Evolutionary conservation across 495 filamentous ascomycete genomes (phyloP), one percentile per base, ranked within the genome.

Genomic region (Xylaria flabelliformis): DNA sequence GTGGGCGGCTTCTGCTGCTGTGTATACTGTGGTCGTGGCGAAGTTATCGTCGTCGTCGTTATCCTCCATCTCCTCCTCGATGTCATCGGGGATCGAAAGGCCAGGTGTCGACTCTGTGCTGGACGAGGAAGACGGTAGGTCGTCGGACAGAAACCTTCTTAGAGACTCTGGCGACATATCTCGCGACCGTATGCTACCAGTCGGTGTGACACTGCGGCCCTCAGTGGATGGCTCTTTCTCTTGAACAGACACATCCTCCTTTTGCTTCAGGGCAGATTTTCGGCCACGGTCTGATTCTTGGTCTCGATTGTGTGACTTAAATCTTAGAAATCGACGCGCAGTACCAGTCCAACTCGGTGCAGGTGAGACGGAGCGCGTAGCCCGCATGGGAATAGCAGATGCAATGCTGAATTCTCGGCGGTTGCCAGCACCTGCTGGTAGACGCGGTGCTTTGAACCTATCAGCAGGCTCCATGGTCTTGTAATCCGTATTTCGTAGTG

Each of bases 391-490:
- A 63, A 86, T 85, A 41, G 91, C 87, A 8, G 90, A 90, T 29
- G 86, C 86, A 17, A 89, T 75, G 29, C 89, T 87, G 64, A 83
- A 78, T 4, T 73, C 75, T 0, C 77, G 76, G 9, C 78, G 79
- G 8, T 85, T 86, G 55, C 87, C 85, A 9, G 79, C 78, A 15
- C 75, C 76, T 0, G 90, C 86, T 4, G 90, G 87, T 4, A 88
- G 85, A 56, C 89, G 85, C 29, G 92, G 92, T 39, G 90, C 88
- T 77, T 91, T 83, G 67, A 89, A 97, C 74, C 91, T 94, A 83
- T 93, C 91, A 21, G 86, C 83, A 0, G 93, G 93, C 74, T 95
- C 89, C 87, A 95, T 90, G 0, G 93, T 95, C 75, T 88, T 91
- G 72, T 88, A 86, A 53, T 89, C 84, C 34, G 80, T 78, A 9